Evolutionary conservation across 2,329 filamentous ascomycete species (phyloP), one percentile per base, ranked within the genome.

Genomic region (Trichoderma simmonsii): DNA sequence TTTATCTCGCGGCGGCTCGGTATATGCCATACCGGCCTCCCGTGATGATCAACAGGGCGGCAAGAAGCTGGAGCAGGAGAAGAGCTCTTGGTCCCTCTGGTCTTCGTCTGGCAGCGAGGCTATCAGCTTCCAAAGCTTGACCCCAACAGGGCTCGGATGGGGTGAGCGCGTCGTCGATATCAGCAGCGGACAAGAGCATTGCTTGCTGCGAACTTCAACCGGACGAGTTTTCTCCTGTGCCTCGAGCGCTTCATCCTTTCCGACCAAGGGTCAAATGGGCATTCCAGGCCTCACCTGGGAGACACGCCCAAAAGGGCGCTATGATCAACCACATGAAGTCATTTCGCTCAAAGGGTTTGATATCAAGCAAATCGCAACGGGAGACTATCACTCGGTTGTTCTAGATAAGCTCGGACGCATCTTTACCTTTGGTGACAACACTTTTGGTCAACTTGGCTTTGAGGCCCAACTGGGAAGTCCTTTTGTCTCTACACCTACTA

Each of bases 201-300:
- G 92, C 36, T 86, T 98, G 0, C 86, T 99, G 64, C 86, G 98
- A 73, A 98, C 95, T 0, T 94, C 90, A 61, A 89, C 88, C 67
- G 96, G 96, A 1, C 92, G 95, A 54, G 88, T 98, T 39, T 98
- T 97, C 81, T 93, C 95, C 3, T 91, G 93, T n/a, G 95, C 93
- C 2, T 91, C 94, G 3, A 94, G 92, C 73, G 90, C 90, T 21
- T 88, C 92, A 71, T 86, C 90, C 66, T 98, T 92, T 79, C 96
- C 96, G 1, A 88, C 88, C 3, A 91, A 89, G 78, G 96, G 96
- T 6, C 95, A 99, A 82, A 88, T 98, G 64, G 96, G 96, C 61
- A 86, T 98, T 28, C 91, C 94, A 0, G 94, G 93, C 0, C 83
- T 98, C 59, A 92, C 87, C 15, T 98, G 93, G 93, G 83, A 86